Base-by-base conservation (phyloP, 2,329 filamentous ascomycete species). In the Talaromyces sp. region DNA sequence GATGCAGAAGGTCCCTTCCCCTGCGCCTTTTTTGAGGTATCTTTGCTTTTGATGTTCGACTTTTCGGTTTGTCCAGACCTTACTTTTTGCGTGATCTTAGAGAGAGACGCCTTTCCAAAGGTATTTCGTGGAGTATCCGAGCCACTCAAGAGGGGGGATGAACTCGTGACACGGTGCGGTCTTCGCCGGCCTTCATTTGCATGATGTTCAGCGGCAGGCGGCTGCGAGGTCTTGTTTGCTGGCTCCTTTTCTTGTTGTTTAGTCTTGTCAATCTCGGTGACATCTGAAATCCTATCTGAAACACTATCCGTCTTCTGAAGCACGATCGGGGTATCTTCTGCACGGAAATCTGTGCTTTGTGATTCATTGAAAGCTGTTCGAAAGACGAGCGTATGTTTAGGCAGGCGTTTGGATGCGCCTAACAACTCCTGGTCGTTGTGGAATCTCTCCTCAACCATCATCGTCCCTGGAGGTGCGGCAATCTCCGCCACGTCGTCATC, bases 321-420 rank as follows among this genome's bases (percentile, higher is more conserved):
- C 3, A n/a, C 19, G 1, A 2, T 27, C 13, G 41, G 11, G 37
- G 61, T 37, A 33, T 57, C 43, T 43, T 71, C 64, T 43, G 72
- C 72, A 35, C 74, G 72, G 33, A 80, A 65, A 62, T 78, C 72
- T 13, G 77, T 73, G 65, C 71, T 78, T 64, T 78, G 74, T 5
- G 73, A 73, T 59, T 73, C 76, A 61, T 79, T 81, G 60, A 81
- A 76, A 13, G 78, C 76, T 4, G 80, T 81, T 27, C 78, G 73
- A 61, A 82, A 82, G 7, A 82, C 77, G 39, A 82, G 71, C 1
- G 78, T 82, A 66, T 82, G 79, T 47, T 74, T 79, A 22, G 79
- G 79, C 33, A 72, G 63, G 35, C 64, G 64, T 19, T 69, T 37
- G 81, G 77, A 70, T 76, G 57, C 64, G n/a, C 54, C 66, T 14